Evolutionary conservation across 257 asterid species (phyloP).

Genomic region (Ajuga chamaepitys): DNA sequence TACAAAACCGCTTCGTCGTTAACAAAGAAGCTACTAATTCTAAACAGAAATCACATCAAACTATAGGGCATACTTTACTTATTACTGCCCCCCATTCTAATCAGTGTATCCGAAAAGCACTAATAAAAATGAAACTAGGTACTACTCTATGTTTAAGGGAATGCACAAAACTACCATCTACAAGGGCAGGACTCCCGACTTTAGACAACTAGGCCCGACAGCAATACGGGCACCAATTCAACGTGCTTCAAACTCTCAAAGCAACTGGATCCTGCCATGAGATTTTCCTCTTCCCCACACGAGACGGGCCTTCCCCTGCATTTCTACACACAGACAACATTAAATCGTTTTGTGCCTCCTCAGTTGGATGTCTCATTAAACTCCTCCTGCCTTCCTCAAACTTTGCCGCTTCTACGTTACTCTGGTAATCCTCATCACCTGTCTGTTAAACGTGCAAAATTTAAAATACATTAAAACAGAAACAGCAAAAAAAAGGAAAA

Average conservation of each 20-base stretch:
- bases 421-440: slow-evolving; percentile 59
- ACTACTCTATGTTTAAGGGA: background rate
- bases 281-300: slow-evolving; percentile 65
- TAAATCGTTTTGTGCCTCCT: slow-evolving; percentile 55
- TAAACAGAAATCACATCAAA: too few relatives aligned
- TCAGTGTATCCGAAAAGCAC: background rate
- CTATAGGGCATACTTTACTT: too few relatives aligned
- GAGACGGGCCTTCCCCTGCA: slow-evolving; percentile 57
- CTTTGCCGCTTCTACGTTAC: slow-evolving; percentile 23
- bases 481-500: background rate
- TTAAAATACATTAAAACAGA: background rate
- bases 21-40: too few relatives aligned
- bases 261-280: slow-evolving; percentile 93
- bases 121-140: background rate
- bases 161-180: background rate
- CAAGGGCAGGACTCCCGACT: background rate
- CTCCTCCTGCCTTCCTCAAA: slow-evolving; percentile 43
- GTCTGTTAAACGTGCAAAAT: slow-evolving; percentile 30
- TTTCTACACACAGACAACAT: slow-evolving; percentile 57
- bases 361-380: slow-evolving; percentile 34
- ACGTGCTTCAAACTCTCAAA: slow-evolving; percentile 53
- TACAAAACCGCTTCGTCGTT: background rate
- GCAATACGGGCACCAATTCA: too few relatives aligned
- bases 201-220: background rate
- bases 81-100: background rate